Conservation (phyloP, 371 early-diverging fungal genomes). For the Actinomortierella wolfii region DNA sequence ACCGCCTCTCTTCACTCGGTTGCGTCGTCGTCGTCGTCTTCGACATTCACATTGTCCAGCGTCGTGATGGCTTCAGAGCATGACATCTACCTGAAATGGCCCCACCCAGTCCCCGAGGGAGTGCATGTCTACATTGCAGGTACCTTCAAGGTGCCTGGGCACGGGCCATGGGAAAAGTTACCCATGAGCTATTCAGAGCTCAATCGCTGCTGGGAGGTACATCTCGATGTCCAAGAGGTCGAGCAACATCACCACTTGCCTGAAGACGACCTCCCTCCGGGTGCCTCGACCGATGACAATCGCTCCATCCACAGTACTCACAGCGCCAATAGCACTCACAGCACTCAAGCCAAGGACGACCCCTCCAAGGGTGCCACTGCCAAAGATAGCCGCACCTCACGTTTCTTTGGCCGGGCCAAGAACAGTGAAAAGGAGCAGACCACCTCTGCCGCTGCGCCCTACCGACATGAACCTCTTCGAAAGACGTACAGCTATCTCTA, state of each 20-base stretch:
- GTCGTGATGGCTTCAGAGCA: constrained; percentile 36
- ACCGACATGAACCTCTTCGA: constrained; percentile 14
- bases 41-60: constrained; percentile 18
- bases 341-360: constrained; percentile 8
- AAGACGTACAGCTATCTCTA: constrained; percentile 29
- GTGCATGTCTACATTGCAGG: constrained; percentile 32
- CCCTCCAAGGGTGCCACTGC: constrained; percentile 1
- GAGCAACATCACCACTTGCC: constrained; percentile 29
- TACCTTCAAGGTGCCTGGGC: constrained; percentile 40
- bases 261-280: constrained; percentile 20
- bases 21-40: constrained; percentile 10
- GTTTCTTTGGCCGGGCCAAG: constrained; percentile 32
- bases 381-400: constrained; percentile 14
- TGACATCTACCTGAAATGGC: constrained; percentile 39
- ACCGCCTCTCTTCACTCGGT: constrained; percentile 10
- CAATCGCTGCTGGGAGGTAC: constrained; percentile 24
- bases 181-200: constrained; percentile 28
- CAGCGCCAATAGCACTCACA: constrained; percentile 2
- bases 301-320: constrained; percentile 1
- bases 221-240: constrained; percentile 31
- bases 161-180: constrained; percentile 41
- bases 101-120: constrained; percentile 30
- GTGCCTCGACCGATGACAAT: constrained; percentile 22
- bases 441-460: neutral
- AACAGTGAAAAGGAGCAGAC: neutral